A percentile compares a stretch with the other conserved stretches of the same genome.
Conservation (phyloP, 1,284 basidiomycete species). For the Schizophyllum amplum region DNA sequence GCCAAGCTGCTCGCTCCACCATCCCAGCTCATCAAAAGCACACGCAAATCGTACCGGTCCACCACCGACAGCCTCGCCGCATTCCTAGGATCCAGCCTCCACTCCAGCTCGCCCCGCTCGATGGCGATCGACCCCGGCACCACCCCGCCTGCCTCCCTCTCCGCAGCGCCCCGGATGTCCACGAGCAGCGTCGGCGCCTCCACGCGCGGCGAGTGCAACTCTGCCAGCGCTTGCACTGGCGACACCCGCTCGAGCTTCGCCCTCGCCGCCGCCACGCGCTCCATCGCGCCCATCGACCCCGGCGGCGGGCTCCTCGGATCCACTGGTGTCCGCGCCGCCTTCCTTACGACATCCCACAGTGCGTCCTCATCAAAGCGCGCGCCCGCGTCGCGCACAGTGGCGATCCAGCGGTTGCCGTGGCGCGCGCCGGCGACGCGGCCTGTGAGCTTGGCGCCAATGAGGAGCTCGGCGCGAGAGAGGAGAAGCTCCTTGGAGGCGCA, state of each 20-base stretch:
- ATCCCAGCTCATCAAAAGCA: constrained; percentile 66
- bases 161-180: constrained; percentile 59
- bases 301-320: constrained; percentile 55
- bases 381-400: constrained; percentile 42
- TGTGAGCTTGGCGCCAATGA: constrained; percentile 56
- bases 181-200: constrained; percentile 59
- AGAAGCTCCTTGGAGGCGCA: constrained; percentile 44
- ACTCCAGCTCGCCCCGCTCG: constrained; percentile 67
- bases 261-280: constrained; percentile 48
- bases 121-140: constrained; percentile 58
- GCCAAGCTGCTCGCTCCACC: constrained; percentile 65
- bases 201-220: constrained; percentile 43
- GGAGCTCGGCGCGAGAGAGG: constrained; percentile 54
- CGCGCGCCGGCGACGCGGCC: constrained; percentile 37
- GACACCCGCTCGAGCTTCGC: constrained; percentile 55
- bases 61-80: constrained; percentile 49
- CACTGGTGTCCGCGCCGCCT: constrained; percentile 47
- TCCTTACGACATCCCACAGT: constrained; percentile 56
- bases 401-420: constrained; percentile 34
- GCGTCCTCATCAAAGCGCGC: constrained; percentile 47
- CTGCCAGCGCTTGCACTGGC: constrained; percentile 49
- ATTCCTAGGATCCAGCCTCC: constrained; percentile 63
- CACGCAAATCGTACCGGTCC: constrained; percentile 60
- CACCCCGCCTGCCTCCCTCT: constrained; percentile 44
- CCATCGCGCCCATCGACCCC: constrained; percentile 47